phyloP scores from a whole-genome alignment of 1,284 basidiomycete genomes.

The Ustilago lituana region DNA sequence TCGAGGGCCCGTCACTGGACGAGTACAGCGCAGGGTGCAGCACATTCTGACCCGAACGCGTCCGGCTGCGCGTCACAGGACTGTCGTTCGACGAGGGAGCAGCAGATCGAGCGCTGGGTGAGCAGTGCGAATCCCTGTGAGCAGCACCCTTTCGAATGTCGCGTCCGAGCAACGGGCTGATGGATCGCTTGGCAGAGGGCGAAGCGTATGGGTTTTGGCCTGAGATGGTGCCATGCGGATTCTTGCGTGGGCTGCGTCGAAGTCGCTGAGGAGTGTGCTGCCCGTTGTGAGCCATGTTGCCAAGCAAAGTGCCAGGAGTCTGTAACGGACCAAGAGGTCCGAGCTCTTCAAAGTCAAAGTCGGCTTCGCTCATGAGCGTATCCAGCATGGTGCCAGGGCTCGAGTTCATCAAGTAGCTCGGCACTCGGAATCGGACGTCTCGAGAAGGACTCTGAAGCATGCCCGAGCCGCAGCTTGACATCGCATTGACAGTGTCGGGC shows the following conservation, averaged over 20 bases:
- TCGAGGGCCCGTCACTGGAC: conserved; percentile 35
- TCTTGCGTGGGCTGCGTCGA: conserved; percentile 63
- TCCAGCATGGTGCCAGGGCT: conserved; percentile 62
- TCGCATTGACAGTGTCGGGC: conserved; percentile 19
- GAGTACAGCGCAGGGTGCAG: conserved; percentile 48
- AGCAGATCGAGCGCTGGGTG: conserved; percentile 10
- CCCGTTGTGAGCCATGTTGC: conserved; percentile 16
- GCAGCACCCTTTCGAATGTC: conserved; percentile 7
- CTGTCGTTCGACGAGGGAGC: conserved; percentile 34
- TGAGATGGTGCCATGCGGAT: conserved; percentile 56
- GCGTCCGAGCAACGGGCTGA: conserved; percentile 23
- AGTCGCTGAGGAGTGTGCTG: conserved; percentile 31
- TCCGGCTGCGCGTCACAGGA: conserved; percentile 52
- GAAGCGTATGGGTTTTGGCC: conserved; percentile 62
- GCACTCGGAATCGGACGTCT: conserved; percentile 51
- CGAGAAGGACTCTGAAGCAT: conserved; percentile 40
- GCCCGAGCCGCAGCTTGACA: conserved; percentile 12
- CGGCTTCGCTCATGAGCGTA: conserved; percentile 59
- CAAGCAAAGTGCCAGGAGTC: conserved; percentile 39
- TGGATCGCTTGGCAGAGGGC: conserved; percentile 13
- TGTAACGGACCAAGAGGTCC: conserved; percentile 32
- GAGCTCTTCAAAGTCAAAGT: conserved; percentile 57
- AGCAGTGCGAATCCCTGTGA: conserved; percentile 6
- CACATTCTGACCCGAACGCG: conserved; percentile 30
- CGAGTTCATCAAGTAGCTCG: conserved; percentile 59